Conservation (phyloP, 192 early-diverging fungal species). For the Backusella parvicylindrica region DNA sequence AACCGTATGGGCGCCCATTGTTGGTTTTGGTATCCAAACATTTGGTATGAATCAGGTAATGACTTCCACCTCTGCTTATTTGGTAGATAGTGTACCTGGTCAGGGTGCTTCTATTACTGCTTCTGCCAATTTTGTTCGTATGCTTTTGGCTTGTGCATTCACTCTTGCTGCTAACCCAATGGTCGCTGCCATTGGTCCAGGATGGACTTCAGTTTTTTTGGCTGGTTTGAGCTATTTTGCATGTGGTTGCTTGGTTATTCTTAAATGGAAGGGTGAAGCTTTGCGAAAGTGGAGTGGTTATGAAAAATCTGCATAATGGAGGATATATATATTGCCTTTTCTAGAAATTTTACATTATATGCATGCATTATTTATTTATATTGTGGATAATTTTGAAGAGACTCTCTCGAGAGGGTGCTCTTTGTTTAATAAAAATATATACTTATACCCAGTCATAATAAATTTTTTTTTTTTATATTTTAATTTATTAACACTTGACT, state of each 20-base stretch:
- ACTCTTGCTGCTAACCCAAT: constrained; percentile 39
- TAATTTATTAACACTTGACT: too few species aligned
- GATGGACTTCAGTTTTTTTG: constrained; percentile 37
- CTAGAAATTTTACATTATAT: not conserved
- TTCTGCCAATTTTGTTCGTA: constrained; percentile 40
- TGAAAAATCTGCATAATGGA: not conserved
- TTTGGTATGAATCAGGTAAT: constrained; percentile 44
- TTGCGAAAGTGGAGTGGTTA: constrained; percentile 26
- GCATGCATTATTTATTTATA: not conserved
- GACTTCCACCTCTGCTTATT: constrained; percentile 34
- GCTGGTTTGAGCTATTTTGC: constrained; percentile 36
- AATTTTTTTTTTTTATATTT: too few species aligned
- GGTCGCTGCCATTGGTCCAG: constrained; percentile 33
- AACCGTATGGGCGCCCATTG: constrained; percentile 36
- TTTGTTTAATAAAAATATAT: too few species aligned
- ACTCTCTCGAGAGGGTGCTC: too few species aligned
- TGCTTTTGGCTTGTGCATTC: constrained; percentile 40
- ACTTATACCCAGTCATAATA: too few species aligned
- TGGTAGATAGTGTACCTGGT: constrained; percentile 44
- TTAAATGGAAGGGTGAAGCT: constrained; percentile 38
- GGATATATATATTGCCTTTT: not conserved
- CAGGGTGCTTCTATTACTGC: constrained; percentile 44
- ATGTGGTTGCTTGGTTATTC: constrained; percentile 31
- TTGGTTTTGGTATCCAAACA: constrained; percentile 42
- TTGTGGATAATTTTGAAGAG: too few species aligned